These are phyloP conservation scores for Limnanthes douglasii DNA, from an alignment of 345 rosid species.

Conservation along the genomic window DNA sequence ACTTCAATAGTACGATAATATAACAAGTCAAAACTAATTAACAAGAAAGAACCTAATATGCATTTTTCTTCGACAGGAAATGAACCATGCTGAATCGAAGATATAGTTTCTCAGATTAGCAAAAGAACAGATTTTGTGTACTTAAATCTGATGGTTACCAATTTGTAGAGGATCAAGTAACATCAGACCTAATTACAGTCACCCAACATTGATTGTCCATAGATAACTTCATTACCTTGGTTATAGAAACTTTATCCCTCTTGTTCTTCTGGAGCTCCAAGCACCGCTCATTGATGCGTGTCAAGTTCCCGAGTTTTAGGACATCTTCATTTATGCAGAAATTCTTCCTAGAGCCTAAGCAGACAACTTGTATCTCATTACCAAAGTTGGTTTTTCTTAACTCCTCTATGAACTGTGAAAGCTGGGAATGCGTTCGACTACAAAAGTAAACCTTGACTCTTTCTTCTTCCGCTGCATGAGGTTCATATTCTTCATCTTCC, in stretches of 20 bases:
- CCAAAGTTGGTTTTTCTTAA: conserved; percentile 58
- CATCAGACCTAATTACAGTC: no score
- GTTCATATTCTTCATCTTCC: conserved; percentile 33
- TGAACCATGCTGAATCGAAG: neutral
- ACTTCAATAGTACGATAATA: no score
- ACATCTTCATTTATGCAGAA: conserved; percentile 84
- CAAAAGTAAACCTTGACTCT: conserved; percentile 61
- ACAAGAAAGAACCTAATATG: neutral
- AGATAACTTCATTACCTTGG: conserved; percentile 28
- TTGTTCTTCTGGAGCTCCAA: conserved; percentile 68
- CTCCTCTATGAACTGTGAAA: conserved; percentile 76
- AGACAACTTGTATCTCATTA: conserved; percentile 33
- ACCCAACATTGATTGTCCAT: no score
- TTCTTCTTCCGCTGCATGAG: conserved; percentile 17
- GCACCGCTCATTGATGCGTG: conserved; percentile 67
- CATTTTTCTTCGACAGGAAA: neutral
- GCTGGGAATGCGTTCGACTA: conserved; percentile 92
- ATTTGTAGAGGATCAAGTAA: no score
- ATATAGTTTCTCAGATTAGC: conserved; percentile 1
- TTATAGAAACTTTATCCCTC: conserved; percentile 42
- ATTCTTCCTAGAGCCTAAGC: conserved; percentile 76
- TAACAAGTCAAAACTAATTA: no score
- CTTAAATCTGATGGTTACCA: no score
- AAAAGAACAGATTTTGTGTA: no score
- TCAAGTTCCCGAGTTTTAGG: conserved; percentile 42